Conservation (phyloP, 768 basidiomycete genomes). For the Chlorophyllum brunneum region DNA sequence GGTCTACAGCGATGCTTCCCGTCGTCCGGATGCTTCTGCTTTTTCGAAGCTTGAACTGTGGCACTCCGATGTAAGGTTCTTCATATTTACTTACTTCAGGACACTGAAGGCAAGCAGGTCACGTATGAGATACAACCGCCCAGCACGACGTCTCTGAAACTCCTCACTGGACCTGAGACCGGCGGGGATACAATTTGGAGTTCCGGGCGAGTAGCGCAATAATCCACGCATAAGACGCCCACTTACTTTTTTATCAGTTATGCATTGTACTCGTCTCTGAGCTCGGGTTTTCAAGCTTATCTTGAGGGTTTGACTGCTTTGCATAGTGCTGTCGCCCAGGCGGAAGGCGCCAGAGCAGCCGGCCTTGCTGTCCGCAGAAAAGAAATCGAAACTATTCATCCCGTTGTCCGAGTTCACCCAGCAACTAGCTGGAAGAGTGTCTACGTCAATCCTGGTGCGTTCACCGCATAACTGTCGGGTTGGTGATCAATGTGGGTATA, state of each 20-base stretch:
- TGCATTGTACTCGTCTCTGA: slow-evolving; percentile 80
- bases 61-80: slow-evolving; percentile 67
- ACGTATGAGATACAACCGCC: slow-evolving; percentile 85
- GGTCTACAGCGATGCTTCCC: slow-evolving; percentile 65
- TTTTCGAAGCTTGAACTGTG: slow-evolving; percentile 76
- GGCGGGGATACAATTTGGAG: slow-evolving; percentile 84
- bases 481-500: not conserved
- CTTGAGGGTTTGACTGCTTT: slow-evolving; percentile 70
- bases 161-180: slow-evolving; percentile 63
- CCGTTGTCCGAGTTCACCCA: slow-evolving; percentile 81
- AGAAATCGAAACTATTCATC: slow-evolving; percentile 68
- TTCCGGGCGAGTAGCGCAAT: slow-evolving; percentile 50
- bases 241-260: slow-evolving; percentile 40
- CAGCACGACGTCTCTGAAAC: slow-evolving; percentile 69
- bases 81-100: not conserved
- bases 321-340: slow-evolving; percentile 76
- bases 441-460: slow-evolving; percentile 71
- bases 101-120: slow-evolving; percentile 28
- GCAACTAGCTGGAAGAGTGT: slow-evolving; percentile 82
- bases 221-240: not conserved
- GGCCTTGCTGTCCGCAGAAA: slow-evolving; percentile 69
- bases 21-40: slow-evolving; percentile 57
- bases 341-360: slow-evolving; percentile 67
- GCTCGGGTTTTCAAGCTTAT: slow-evolving; percentile 70
- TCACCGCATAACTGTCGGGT: not conserved